Base-by-base conservation (phyloP, 2,329 filamentous ascomycete species). In the Tolypocladium amazonense region DNA sequence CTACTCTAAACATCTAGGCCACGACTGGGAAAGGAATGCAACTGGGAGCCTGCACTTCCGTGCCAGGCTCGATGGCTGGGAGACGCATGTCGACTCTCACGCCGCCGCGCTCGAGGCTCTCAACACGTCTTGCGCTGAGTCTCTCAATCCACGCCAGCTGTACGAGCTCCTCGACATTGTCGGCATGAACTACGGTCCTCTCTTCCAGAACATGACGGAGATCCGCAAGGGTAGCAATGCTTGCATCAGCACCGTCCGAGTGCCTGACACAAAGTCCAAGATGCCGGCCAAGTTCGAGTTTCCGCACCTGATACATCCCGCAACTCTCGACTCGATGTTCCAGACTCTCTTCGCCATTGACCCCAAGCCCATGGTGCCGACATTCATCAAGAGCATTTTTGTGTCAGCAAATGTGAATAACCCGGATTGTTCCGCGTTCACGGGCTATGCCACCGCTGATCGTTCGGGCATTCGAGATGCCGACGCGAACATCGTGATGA, bases 211-310 rank as follows among this genome's bases (percentile, higher is more conserved):
- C 60, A 73, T 82, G 37, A 65, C 73, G 2, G 63, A 72, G 12
- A 58, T 74, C 18, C 62, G 59, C 14, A 76, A 70, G 45, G 66
- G 72, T 1, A 62, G 68, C 27, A 66, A 68, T 20, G 61, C 67
- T 11, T 78, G 75, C 56, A 66, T 75, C 43, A 73, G 71, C 57
- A 71, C 68, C 3, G 67, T 83, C 5, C 66, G 68, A 9, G 71
- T 82, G 5, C 78, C 80, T 0, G 75, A 83, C 62, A 84, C 81
- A 2, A 77, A 70, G 63, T 71, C 76, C 3, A 75, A 72, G 53
- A 85, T 85, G 82, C 82, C 81, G 0, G 72, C 72, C 45, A 69
- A 75, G 18, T 83, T 79, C 58, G 81, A 84, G 65, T 83, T 77
- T 61, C 72, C 76, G 4, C 80, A 84, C 62, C 60, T 83, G 5